Percentiles rank a stretch among this genome's conserved stretches.
These are phyloP conservation scores for Ceratocystis cubensis DNA, from an alignment of 2,329 filamentous ascomycete species.

Conservation along the genomic window DNA sequence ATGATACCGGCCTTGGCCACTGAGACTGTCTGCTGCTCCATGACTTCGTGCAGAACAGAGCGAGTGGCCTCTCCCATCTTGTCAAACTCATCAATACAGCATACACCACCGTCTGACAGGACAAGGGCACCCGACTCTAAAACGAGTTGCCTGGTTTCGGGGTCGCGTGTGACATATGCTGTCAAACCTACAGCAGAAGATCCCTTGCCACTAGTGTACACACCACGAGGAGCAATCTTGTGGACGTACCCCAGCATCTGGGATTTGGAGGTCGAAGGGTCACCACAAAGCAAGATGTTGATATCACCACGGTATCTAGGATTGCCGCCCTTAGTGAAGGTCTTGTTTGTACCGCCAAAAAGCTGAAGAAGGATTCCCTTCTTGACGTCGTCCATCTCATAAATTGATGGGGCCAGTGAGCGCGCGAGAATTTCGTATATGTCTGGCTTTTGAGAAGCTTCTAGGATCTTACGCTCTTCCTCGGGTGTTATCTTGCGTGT, in stretches of 20 bases:
- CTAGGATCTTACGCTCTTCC: slow-evolving; percentile 78
- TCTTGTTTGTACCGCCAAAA: slow-evolving; percentile 96
- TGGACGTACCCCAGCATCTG: slow-evolving; percentile 90
- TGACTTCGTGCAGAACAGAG: slow-evolving; percentile 74
- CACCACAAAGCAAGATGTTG: slow-evolving; percentile 91
- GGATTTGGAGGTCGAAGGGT: slow-evolving; percentile 92
- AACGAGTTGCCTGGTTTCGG: slow-evolving; percentile 66
- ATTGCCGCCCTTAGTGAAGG: slow-evolving; percentile 89
- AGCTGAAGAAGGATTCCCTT: slow-evolving; percentile 94
- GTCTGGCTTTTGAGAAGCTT: slow-evolving; percentile 65
- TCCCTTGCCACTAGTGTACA: slow-evolving; percentile 72
- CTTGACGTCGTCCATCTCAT: slow-evolving; percentile 97
- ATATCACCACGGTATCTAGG: slow-evolving; percentile 95
- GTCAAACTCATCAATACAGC: slow-evolving; percentile 76
- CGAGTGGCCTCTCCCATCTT: slow-evolving; percentile 73
- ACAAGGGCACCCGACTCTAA: slow-evolving; percentile 70
- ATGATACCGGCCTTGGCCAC: slow-evolving; percentile 89
- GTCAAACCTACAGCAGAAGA: slow-evolving; percentile 72
- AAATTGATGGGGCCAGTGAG: slow-evolving; percentile 86
- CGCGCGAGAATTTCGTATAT: slow-evolving; percentile 86
- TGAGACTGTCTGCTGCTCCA: slow-evolving; percentile 78
- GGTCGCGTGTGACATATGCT: slow-evolving; percentile 68
- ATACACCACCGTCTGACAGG: slow-evolving; percentile 68
- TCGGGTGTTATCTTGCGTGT: slow-evolving; percentile 71
- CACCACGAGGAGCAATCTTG: slow-evolving; percentile 83